Percentiles rank a stretch among this genome's conserved stretches.
Conservation (phyloP, 768 basidiomycete species). For the Epithele typhae region DNA sequence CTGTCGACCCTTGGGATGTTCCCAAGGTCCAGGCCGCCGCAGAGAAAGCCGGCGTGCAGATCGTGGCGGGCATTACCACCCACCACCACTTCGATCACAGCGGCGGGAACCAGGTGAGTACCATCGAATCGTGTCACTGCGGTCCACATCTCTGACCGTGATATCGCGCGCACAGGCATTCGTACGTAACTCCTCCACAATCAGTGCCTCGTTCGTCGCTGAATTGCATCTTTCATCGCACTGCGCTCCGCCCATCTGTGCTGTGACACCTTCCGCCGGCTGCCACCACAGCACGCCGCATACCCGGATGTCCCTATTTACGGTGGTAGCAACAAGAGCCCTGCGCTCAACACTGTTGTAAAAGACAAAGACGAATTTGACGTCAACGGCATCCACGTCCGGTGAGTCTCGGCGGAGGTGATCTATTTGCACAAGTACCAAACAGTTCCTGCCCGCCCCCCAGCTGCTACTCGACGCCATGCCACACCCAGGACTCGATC, state of each 20-base stretch:
- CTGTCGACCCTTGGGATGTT: constrained; percentile 78
- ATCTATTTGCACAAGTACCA: too few species aligned
- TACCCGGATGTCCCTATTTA: constrained; percentile 55
- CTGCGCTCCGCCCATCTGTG: too few species aligned
- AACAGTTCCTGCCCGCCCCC: too few species aligned
- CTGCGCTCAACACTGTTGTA: constrained; percentile 66
- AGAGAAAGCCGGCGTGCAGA: constrained; percentile 51
- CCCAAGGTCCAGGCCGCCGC: constrained; percentile 63
- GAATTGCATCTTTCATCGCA: too few species aligned
- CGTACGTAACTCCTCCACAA: constrained; percentile 33
- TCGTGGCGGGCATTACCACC: constrained; percentile 80
- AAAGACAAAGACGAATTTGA: constrained; percentile 79
- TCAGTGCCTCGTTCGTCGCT: background rate
- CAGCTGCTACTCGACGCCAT: constrained; percentile 84
- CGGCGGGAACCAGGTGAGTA: constrained; percentile 74
- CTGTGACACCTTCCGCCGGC: too few species aligned
- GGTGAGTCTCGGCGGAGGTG: too few species aligned
- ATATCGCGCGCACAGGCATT: constrained; percentile 32
- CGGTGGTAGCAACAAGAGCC: constrained; percentile 73
- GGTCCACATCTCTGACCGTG: background rate
- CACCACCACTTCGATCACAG: constrained; percentile 92
- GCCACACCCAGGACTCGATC: constrained; percentile 96
- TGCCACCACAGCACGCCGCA: constrained; percentile 31
- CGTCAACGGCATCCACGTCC: constrained; percentile 63
- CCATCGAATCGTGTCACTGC: too few species aligned